Evolutionary conservation across 2,329 filamentous ascomycete genomes (phyloP).

Genomic region (Monosporascus sp.): DNA sequence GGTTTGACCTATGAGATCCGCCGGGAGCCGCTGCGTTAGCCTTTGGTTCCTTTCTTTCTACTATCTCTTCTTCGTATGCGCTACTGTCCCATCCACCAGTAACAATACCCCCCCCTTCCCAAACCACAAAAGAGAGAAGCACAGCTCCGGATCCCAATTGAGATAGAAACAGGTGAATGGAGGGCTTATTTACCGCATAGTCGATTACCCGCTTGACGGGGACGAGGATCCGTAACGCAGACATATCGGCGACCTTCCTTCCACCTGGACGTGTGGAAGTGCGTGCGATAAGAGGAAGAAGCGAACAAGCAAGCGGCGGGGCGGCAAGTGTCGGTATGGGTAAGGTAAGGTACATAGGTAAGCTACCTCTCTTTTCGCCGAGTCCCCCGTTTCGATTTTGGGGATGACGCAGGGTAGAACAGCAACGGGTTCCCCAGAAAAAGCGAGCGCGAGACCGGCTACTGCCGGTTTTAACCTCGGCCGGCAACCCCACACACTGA

Average conservation of each 20-base stretch:
- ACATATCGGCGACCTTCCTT: constrained; percentile 36
- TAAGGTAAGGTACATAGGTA: constrained; percentile 4
- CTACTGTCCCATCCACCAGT: background rate
- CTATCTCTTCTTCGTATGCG: background rate
- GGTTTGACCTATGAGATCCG: constrained; percentile 55
- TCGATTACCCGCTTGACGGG: constrained; percentile 82
- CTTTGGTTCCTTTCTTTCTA: background rate
- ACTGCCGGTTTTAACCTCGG: constrained; percentile 21
- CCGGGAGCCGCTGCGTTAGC: background rate
- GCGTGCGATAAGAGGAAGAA: background rate
- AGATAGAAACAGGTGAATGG: too few relatives aligned
- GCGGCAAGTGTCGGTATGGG: constrained; percentile 2
- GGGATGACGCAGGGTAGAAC: constrained; percentile 21
- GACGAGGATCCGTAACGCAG: constrained; percentile 68
- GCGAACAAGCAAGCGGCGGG: background rate
- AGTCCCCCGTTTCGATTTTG: constrained; percentile 5
- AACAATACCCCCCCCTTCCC: too few relatives aligned
- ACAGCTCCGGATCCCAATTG: too few relatives aligned
- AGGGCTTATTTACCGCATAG: constrained; percentile 61
- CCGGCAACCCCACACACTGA: constrained; percentile 14
- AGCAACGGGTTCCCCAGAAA: constrained; percentile 6
- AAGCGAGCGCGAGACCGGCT: constrained; percentile 24
- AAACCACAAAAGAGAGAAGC: too few relatives aligned
- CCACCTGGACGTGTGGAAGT: too few relatives aligned
- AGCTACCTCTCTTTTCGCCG: constrained; percentile 1